Conservation (phyloP, 2,329 filamentous ascomycete species). For the Fusarium chlamydosporum region DNA sequence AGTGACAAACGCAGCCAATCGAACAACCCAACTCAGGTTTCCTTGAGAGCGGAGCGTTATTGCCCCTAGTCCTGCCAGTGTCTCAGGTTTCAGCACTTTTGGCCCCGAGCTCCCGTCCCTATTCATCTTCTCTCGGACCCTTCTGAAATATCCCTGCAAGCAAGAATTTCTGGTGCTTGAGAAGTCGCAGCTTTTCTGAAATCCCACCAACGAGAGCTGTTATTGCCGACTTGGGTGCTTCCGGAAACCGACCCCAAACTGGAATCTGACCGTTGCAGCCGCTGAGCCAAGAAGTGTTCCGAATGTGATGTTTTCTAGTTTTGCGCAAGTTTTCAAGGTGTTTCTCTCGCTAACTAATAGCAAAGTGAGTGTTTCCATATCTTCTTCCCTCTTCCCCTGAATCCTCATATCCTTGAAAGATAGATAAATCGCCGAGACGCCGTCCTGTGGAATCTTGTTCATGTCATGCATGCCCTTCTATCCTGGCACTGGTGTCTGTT, state of each 20-base stretch:
- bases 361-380: conserved; percentile 24
- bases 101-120: conserved; percentile 19
- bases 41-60: conserved; percentile 22
- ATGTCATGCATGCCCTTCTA: conserved; percentile 37
- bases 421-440: conserved; percentile 41
- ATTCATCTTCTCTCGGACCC: conserved; percentile 28
- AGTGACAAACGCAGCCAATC: conserved; percentile 22
- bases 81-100: conserved; percentile 42
- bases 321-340: conserved; percentile 27
- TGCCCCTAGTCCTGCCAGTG: conserved; percentile 14
- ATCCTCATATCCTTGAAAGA: conserved; percentile 5
- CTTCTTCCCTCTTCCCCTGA: conserved; percentile 31
- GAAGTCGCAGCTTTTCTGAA: conserved; percentile 32
- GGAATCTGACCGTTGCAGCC: conserved; percentile 40
- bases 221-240: conserved; percentile 25
- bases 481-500: conserved; percentile 29
- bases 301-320: conserved; percentile 27
- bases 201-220: conserved; percentile 45
- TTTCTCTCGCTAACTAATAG: conserved; percentile 29
- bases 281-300: conserved; percentile 40
- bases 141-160: conserved; percentile 36
- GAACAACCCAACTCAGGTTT: conserved; percentile 5
- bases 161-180: conserved; percentile 37
- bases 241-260: conserved; percentile 43
- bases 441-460: conserved; percentile 28